phyloP scores from a whole-genome alignment of 306 rosid species.

The Clitoria ternatea region DNA sequence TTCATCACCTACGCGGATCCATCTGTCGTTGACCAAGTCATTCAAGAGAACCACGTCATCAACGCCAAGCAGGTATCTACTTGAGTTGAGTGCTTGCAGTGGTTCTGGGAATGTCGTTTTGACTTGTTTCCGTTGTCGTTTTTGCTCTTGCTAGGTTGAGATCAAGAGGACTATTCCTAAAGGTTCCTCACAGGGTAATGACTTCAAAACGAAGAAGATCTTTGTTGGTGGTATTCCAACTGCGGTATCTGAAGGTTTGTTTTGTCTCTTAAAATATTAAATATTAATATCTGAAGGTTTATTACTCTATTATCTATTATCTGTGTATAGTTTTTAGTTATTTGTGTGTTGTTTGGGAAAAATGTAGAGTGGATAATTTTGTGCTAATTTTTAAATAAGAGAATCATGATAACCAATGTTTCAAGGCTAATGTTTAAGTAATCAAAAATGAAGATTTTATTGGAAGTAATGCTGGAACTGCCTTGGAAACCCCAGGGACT shows the following conservation, averaged over 20 bases:
- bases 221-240: conserved; percentile 95
- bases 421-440: no score
- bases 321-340: no score
- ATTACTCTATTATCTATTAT: neutral
- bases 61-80: conserved; percentile 63
- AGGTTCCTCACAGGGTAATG: conserved; percentile 74
- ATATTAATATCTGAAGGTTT: no score
- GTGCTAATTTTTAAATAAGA: no score
- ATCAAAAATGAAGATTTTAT: no score
- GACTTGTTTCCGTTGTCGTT: neutral
- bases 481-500: no score
- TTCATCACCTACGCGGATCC: conserved; percentile 87
- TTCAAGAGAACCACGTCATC: conserved; percentile 69
- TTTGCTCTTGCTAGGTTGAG: conserved; percentile 55
- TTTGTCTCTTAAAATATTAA: neutral
- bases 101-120: neutral
- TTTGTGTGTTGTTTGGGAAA: no score
- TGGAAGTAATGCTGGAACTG: no score
- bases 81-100: no score
- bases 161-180: conserved; percentile 93
- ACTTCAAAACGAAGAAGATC: conserved; percentile 82
- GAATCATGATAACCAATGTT: no score
- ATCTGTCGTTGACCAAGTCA: conserved; percentile 76
- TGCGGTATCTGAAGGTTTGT: conserved; percentile 61
- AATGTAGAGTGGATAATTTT: no score